Base-by-base conservation (phyloP, 495 filamentous ascomycete genomes). In the Trichoderma orchidacearum region DNA sequence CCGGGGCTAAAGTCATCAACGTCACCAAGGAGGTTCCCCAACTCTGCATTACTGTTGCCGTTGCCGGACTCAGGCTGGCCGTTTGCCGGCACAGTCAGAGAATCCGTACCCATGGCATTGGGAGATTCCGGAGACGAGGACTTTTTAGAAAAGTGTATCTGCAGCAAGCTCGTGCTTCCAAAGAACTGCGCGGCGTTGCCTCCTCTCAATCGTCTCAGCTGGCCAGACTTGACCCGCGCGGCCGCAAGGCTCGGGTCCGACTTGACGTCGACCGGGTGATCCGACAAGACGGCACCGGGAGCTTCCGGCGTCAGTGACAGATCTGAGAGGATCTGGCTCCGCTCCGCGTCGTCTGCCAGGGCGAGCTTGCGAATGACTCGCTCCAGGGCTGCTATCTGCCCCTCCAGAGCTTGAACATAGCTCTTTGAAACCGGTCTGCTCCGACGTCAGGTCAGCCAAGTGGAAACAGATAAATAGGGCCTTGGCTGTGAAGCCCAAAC, bases 401-500 rank as follows among this genome's bases (percentile, higher is more conserved):
- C 64, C 50, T 68, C 60, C 17, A 68, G 56, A 25, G 66, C 66
- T 54, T 64, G 59, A 27, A 66, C 64, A 58, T 64, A 63, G 30
- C 60, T 58, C 53, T 62, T 61, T 7, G 62, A 58, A 1, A 62
- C 57, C 9, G 66, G 66, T 50, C 66, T 68, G 48, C 21, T 29
- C 17, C 21, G 32, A 18, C n/a, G 55, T 54, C 45, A n/a, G n/a
- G 53, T 54, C 51, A 54, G n/a, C 8, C 9, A 11, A 27, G 8
- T 15, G 8, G 11, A 35, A 34, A 48, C 9, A 6, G 23, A 29
- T 29, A 1, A 27, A 11, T 12, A n/a, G n/a, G n/a, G n/a, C n/a
- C n/a, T n/a, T n/a, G n/a, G n/a, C n/a, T n/a, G n/a, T n/a, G n/a
- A n/a, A n/a, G n/a, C n/a, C n/a, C n/a, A n/a, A n/a, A n/a, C n/a